Percentiles rank a stretch among this genome's conserved stretches.
phyloP scores from a whole-genome alignment of 2,329 filamentous ascomycete species.

The Fusarium globosum region DNA sequence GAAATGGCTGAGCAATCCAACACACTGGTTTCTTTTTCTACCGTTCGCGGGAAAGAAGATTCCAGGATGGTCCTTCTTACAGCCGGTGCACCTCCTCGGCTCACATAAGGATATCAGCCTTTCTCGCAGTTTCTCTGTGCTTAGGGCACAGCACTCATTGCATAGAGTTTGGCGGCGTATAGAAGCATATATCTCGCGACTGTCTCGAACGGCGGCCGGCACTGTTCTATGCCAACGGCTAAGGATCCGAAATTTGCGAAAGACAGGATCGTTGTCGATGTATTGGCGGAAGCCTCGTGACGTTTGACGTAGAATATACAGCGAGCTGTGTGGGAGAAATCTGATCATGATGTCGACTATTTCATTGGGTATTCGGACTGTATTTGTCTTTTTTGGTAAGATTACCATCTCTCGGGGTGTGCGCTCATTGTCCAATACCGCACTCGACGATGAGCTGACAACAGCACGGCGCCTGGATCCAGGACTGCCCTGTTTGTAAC shows the following conservation, averaged over 20 bases:
- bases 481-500: fast-evolving
- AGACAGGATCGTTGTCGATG: background rate
- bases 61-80: background rate
- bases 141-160: background rate
- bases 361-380: background rate
- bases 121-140: background rate
- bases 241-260: background rate
- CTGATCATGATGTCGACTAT: background rate
- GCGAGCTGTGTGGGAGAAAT: background rate
- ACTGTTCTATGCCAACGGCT: background rate
- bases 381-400: background rate
- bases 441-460: background rate
- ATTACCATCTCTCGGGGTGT: background rate
- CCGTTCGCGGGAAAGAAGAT: background rate
- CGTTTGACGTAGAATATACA: background rate
- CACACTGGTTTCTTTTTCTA: background rate
- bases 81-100: background rate
- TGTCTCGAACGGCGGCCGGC: no score
- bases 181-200: background rate
- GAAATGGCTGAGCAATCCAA: background rate
- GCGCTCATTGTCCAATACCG: fast-evolving
- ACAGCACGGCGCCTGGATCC: background rate
- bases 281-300: background rate
- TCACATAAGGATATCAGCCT: background rate
- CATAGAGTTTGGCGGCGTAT: background rate